phyloP scores from a whole-genome alignment of 345 rosid species.

The Boechera stricta region DNA sequence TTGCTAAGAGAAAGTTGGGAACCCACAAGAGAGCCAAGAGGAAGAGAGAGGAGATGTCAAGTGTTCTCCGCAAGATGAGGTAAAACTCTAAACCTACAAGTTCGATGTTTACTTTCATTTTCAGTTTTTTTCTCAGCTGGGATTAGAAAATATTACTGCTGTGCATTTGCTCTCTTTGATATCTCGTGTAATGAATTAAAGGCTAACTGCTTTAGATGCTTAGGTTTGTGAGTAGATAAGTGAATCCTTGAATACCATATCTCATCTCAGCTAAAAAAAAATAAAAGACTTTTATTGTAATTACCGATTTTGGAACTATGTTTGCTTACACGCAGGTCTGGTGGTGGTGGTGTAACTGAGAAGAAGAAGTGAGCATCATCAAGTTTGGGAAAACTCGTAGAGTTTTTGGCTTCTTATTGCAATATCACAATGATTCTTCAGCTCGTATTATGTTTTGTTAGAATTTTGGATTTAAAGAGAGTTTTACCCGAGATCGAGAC shows the following conservation, averaged over 20 bases:
- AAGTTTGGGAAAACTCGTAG: neutral
- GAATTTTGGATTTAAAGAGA: slow-evolving; percentile 15
- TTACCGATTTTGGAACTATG: neutral
- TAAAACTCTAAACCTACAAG: neutral
- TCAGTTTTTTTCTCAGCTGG: no score
- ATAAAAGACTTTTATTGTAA: neutral
- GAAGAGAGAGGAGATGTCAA: slow-evolving; percentile 53
- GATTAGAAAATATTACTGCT: no score
- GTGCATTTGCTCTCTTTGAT: no score
- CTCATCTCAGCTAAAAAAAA: neutral
- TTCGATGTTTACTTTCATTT: neutral
- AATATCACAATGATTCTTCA: neutral
- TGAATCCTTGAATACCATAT: neutral
- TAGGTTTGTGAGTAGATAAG: neutral
- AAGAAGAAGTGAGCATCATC: slow-evolving; percentile 44
- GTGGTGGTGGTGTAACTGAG: slow-evolving; percentile 45
- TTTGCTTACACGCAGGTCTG: slow-evolving; percentile 34
- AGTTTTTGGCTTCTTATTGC: neutral
- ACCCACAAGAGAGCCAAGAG: slow-evolving; percentile 28
- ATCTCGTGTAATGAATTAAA: neutral
- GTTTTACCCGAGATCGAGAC: neutral
- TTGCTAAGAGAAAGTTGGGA: no score
- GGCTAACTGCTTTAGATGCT: neutral
- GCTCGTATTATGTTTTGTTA: neutral
- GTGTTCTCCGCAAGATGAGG: slow-evolving; percentile 48